Evolutionary conservation across 768 basidiomycete species (phyloP), one percentile per base, ranked within the genome.

Genomic region (Boletus rubescentipes): DNA sequence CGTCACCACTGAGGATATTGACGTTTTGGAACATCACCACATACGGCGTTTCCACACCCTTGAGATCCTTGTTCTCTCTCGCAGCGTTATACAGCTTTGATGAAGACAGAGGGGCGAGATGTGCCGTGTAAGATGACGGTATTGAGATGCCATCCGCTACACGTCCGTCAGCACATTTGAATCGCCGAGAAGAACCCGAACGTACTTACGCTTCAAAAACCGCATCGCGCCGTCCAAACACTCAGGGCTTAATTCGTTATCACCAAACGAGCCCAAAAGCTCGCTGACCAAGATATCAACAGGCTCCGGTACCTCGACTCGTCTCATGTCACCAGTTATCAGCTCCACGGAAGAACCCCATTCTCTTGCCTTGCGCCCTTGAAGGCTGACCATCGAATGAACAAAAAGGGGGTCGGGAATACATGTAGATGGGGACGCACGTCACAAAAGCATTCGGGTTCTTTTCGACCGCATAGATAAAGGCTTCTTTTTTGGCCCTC

Each of bases 21-120:
- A 93, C 89, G 9, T 93, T 91, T 65, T 92, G 87, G 70, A 99
- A 93, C 95, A 98, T 96, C 56, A 98, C 97, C 16, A 99, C 97
- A 63, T 98, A 98, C 1, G 97, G 96, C 31, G 94, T 98, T 73
- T 99, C 97, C 53, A 89, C 69, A 23, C 84, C 81, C 69, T 90
- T 91, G 32, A 82, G 73, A 57, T 82, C 85, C 63, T 82, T 89
- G 48, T 75, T 69, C 51, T 80, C 74, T 52, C 83, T 76, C 0
- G 93, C 92, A 65, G 95, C 92, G 56, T 87, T 87, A 73, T 87
- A 90, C 11, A 99, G 78, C 68, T 95, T 98, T 3, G 93, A 89
- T 2, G 95, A 97, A 5, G 95, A 93, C 51, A 99, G 73, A 1
- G 97, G 97, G 0, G 97, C 93, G 21, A 99, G 78, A 72, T 94